These are phyloP conservation scores for Ganoderma meredithae DNA, from an alignment of 1,284 basidiomycete species.

Conservation along the genomic window DNA sequence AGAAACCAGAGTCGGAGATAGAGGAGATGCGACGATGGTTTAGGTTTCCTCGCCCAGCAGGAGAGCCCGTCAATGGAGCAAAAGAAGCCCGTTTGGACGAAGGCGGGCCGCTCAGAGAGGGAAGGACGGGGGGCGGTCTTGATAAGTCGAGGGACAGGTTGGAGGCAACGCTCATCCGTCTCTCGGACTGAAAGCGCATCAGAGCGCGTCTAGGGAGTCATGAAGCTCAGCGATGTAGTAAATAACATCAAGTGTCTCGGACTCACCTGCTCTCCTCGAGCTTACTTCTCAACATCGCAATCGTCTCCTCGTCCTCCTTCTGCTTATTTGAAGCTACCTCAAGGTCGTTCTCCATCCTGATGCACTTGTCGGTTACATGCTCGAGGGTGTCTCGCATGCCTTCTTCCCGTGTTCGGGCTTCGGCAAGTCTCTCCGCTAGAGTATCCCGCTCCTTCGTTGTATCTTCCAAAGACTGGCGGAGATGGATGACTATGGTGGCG, in stretches of 20 bases:
- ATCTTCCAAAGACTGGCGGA: conserved; percentile 66
- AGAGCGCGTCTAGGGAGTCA: conserved; percentile 70
- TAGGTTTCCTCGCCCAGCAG: conserved; percentile 57
- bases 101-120: conserved; percentile 48
- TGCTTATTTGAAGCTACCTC: conserved; percentile 64
- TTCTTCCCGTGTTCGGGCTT: conserved; percentile 60
- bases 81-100: conserved; percentile 77
- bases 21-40: conserved; percentile 75
- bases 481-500: conserved; percentile 73
- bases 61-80: conserved; percentile 66
- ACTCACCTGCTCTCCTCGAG: conserved; percentile 89
- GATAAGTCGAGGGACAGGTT: conserved; percentile 58
- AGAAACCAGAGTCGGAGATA: conserved; percentile 59
- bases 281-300: conserved; percentile 80
- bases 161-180: conserved; percentile 65
- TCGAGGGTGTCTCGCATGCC: conserved; percentile 67
- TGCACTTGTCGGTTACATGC: conserved; percentile 69
- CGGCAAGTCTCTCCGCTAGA: conserved; percentile 57
- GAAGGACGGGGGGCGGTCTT: conserved; percentile 50
- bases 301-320: conserved; percentile 83
- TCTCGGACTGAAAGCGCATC: conserved; percentile 91
- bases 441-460: conserved; percentile 74
- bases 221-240: conserved; percentile 6
- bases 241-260: neutral
- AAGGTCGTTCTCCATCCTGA: conserved; percentile 67